Conservation (phyloP, 2,329 filamentous ascomycete species). For the Nannizziopsis arthrosporioides region DNA sequence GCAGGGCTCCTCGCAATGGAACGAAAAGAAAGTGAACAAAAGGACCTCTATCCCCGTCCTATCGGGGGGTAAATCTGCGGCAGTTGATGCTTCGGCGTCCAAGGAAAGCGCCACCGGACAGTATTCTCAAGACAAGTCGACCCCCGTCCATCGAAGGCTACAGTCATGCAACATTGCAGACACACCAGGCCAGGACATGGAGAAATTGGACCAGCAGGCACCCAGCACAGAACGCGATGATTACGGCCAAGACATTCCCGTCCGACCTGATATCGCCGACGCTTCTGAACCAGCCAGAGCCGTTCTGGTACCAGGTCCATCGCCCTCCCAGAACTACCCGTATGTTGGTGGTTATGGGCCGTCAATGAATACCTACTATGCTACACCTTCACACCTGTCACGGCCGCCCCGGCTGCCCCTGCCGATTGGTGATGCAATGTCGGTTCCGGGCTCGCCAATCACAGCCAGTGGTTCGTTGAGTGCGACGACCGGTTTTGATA, state of each 20-base stretch:
- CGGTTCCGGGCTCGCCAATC: conserved; percentile 83
- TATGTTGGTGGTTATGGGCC: conserved; percentile 33
- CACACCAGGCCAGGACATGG: conserved; percentile 16
- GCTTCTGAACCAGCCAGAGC: conserved; percentile 29
- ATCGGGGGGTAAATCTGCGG: conserved; percentile 30
- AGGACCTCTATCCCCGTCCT: conserved; percentile 33
- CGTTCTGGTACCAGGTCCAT: conserved; percentile 26
- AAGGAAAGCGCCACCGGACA: conserved; percentile 35
- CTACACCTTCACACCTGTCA: conserved; percentile 32
- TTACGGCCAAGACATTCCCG: conserved; percentile 18
- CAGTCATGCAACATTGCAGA: conserved; percentile 31
- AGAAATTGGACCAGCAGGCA: conserved; percentile 19
- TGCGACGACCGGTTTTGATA: conserved; percentile 22
- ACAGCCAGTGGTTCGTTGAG: conserved; percentile 53
- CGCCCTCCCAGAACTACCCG: conserved; percentile 14
- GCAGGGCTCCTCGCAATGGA: conserved; percentile 18
- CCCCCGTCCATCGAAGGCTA: conserved; percentile 31
- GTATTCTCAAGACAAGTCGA: conserved; percentile 25
- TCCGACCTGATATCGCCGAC: neutral
- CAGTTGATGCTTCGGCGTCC: conserved; percentile 34
- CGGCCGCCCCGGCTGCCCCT: conserved; percentile 77
- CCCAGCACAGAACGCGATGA: conserved; percentile 15
- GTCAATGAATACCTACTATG: conserved; percentile 39
- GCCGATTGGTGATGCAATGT: conserved; percentile 82
- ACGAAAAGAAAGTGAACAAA: conserved; percentile 31